Conservation (phyloP, 176 grass and related monocot species). For the Oryza meridionalis region DNA sequence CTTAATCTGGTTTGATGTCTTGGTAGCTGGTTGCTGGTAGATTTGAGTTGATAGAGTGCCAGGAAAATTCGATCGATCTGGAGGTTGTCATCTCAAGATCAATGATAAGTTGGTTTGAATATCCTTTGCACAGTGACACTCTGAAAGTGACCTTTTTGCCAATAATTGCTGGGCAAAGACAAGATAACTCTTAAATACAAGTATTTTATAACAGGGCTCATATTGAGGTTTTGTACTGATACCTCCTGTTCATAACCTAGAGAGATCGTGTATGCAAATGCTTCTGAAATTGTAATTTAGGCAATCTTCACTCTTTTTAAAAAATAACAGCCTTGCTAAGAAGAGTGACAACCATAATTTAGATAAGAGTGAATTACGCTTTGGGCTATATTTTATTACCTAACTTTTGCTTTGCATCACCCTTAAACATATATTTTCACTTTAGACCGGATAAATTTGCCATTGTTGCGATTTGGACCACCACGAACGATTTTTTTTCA, state of each 20-base stretch:
- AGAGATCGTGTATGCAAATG: too few species aligned
- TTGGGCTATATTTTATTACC: too few species aligned
- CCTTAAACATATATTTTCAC: too few species aligned
- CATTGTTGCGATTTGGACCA: too few species aligned
- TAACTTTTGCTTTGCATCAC: too few species aligned
- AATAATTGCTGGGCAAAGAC: neutral
- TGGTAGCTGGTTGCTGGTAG: neutral
- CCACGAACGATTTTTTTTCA: too few species aligned
- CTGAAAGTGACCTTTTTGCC: neutral
- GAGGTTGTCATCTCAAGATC: neutral
- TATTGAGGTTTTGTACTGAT: too few species aligned
- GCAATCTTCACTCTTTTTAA: too few species aligned
- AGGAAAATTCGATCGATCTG: neutral
- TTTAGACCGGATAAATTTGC: too few species aligned
- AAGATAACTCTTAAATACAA: neutral
- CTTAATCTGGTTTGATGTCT: neutral
- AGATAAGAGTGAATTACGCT: too few species aligned
- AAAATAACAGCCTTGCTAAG: neutral
- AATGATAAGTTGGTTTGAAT: conserved; percentile 22
- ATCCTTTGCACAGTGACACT: neutral
- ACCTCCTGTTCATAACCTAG: neutral
- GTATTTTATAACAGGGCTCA: neutral
- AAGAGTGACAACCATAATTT: neutral
- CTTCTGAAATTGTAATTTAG: too few species aligned
- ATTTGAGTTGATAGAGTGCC: neutral